phyloP scores from a whole-genome alignment of 2,329 filamentous ascomycete genomes.

The Sclerotinia nivalis region DNA sequence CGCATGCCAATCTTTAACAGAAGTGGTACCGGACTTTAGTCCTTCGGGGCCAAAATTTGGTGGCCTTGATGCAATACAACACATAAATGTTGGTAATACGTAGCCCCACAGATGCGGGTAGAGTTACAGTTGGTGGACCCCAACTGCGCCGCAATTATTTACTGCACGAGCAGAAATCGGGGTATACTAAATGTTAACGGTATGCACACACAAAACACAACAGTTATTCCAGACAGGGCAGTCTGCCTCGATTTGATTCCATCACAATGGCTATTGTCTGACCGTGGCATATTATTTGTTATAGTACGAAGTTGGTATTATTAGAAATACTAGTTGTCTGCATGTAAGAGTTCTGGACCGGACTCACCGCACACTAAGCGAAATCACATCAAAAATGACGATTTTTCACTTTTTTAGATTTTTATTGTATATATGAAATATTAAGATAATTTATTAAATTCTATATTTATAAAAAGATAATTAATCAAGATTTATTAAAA shows the following conservation, averaged over 20 bases:
- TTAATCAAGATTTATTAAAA: too few species aligned
- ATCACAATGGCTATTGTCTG: not conserved
- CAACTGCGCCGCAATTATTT: not conserved
- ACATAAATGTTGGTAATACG: not conserved
- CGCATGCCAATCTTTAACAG: not conserved
- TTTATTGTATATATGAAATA: too few species aligned
- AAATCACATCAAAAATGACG: too few species aligned
- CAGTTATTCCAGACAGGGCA: not conserved
- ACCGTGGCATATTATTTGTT: not conserved
- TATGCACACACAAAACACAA: not conserved
- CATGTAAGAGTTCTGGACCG: too few species aligned
- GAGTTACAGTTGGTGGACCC: not conserved
- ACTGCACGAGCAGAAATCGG: not conserved
- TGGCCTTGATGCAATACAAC: not conserved
- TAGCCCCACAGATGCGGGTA: not conserved
- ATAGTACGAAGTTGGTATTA: not conserved
- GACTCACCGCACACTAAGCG: too few species aligned
- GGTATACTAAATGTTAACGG: not conserved
- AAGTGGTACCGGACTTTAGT: not conserved
- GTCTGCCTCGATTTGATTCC: not conserved
- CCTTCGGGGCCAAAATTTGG: not conserved
- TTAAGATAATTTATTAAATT: too few species aligned
- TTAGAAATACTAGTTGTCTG: not conserved
- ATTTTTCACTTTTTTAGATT: too few species aligned
- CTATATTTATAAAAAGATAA: too few species aligned